Evolutionary conservation across 768 basidiomycete genomes (phyloP), one percentile per base, ranked within the genome.

Genomic region (Boletus huronensis): DNA sequence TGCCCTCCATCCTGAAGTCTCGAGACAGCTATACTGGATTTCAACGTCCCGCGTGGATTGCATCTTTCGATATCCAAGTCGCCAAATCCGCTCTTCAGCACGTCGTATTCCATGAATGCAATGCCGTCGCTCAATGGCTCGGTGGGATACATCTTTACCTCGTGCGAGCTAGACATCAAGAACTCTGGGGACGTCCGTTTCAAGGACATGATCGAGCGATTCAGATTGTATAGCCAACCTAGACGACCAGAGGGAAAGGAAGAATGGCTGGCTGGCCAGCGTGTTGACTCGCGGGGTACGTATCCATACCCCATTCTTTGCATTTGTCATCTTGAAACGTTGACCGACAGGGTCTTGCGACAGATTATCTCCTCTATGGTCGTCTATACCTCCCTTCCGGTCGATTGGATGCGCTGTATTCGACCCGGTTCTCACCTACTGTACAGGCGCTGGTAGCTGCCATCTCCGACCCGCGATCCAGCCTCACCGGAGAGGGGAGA

Each of bases 311-410:
- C 29, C 45, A 39, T 16, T 23, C 28, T 48, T 39, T 29, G 34
- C 23, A 25, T 41, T 19, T 31, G 32, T 47, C 55, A 54, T 50
- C 36, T 59, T 57, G 53, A 53, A 55, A 52, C 54, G 56, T 50
- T 69, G 62, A 69, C 59, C 53, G 40, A 54, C 57, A 57, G 59
- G 55, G 50, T 29, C 34, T 21, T 36, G 53, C 42, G 38, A 52
- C 59, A 95, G 96, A 98, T 72, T 98, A 94, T 70, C 81, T 98
- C 36, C 77, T 98, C 23, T 98, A 96, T 68, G 96, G 96, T 16
- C 84, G 93, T 4, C 78, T 95, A 38, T 93, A 96, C 70, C 80
- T 97, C 5, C 95, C 96, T 1, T 87, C 90, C 0, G 85, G 93
- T 10, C 78, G 93, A 41, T 76, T 98, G 38, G 93, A 97, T 62